Evolutionary conservation across 2,329 filamentous ascomycete species (phyloP), one percentile per base, ranked within the genome.

Genomic region (Fusarium sp.): DNA sequence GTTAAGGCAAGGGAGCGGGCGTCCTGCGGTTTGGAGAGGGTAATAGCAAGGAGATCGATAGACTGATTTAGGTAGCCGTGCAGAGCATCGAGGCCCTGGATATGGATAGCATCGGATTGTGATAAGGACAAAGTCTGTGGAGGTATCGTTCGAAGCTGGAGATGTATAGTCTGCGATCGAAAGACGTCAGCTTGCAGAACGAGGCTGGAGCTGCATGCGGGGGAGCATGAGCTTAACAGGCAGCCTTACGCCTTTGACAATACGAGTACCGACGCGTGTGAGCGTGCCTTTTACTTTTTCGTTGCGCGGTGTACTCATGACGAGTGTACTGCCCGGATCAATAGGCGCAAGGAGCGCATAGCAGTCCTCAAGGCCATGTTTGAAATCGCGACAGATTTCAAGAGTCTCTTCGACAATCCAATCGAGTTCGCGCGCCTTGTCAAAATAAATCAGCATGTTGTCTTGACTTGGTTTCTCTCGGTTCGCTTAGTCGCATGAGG

Each of bases 281-380:
- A 98, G 89, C 75, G 94, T 93, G 20, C 96, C 96, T 81, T 99
- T 99, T 69, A 98, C 90, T 73, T 89, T 90, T 83, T 99, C 96
- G 60, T 93, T 95, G 60, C 95, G 89, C 60, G 92, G 88, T 17
- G 95, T 97, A 68, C 93, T 96, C 73, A 99, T 87, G 33, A 96
- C 95, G 32, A 99, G 89, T 2, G 95, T 99, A 75, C 91, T 95
- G 12, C 94, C 94, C 2, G 92, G 91, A 78, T 97, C 94, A 70
- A 91, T 88, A 3, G 95, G 94, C 11, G 94, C 92, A 33, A 99
- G 89, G 27, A 98, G 88, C 20, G 92, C 90, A 74, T 94, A 93
- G 82, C 95, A 98, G 82, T 98, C 94, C 79, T 96, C 91, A 6
- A 98, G 88, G 64, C 94, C 93, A 73, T 85, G 82, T 75, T 87